Base-by-base conservation (phyloP, 192 early-diverging fungal genomes). In the Phycomyces nitens region DNA sequence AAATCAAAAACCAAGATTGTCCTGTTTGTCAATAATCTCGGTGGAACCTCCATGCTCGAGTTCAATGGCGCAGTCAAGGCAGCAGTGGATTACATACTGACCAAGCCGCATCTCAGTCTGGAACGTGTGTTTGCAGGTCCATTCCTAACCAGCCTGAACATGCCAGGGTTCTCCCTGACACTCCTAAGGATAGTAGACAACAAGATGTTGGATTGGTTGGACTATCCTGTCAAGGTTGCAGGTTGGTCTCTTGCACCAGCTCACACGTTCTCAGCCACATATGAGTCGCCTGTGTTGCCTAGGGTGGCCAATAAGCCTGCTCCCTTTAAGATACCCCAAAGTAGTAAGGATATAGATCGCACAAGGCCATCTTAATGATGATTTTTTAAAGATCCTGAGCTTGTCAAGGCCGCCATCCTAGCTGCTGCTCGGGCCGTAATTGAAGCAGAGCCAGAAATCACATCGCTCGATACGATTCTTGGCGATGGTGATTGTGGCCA, bases 401-500 rank as follows among this genome's bases (percentile, higher is more conserved):
- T 59, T 15, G 39, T 77, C 15, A 60, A 63, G 60, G 55, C 40
- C 26, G 60, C 68, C 14, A 70, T 84, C 20, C 68, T 58, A 11
- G 65, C 65, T 23, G 70, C 65, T 34, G 38, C 59, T 26, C 44
- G 85, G 10, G 73, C 77, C 8, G 69, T 82, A 20, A 81, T 78
- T 56, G 75, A 73, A 21, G 73, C 71, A 39, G 84, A 85, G 51
- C 83, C 92, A 1, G 64, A 81, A 14, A 75, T 94, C 38, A 93
- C 89, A 3, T 65, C 71, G 29, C 81, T 84, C 39, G 92, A 94
- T 58, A 83, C 83, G 55, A 68, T 93, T 58, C 76, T 85, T 59
- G 92, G 92, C 22, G 92, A 94, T 63, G 92, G 92, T 15, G 92
- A 94, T 70, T 94, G 91, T 64, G 92, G 92, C 15, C 69, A 84